Evolutionary conservation across 1,139 yeast genomes (phyloP), one percentile per base, ranked within the genome.

Genomic region (Arxiozyma bovina): DNA sequence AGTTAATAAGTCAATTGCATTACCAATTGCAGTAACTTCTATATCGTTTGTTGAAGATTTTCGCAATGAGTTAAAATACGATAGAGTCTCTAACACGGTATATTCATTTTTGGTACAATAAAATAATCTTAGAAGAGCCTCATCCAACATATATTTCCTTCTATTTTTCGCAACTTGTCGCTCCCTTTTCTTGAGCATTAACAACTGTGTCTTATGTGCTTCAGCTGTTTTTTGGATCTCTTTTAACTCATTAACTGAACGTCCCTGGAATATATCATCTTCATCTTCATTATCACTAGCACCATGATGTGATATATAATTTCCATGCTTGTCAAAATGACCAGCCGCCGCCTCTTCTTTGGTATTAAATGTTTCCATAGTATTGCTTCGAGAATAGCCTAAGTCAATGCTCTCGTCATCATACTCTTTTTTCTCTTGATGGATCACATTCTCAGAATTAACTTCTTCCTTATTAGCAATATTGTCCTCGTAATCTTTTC

Each of bases 271-370:
- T 9, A 43, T 9, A 4, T 57, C 59, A 42, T 60, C 60, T 1
- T 60, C 59, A 25, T 55, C 48, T 30, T 50, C 50, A 11, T 3
- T 7, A 20, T 27, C 30, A 23, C 17, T 44, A 12, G 41, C 11
- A 40, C 27, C 17, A 9, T 52, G 42, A 4, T 42, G 25, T 50
- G 55, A 55, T 1, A 57, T 53, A 45, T 60, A 64, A 48, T 63
- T 63, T n/a, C 67, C 68, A 51, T 57, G 58, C 41, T 56, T 54
- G 45, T 66, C 68, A 42, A 62, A 61, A n/a, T 47, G 54, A 1
- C 67, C 69, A 20, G 56, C 46, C 38, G 58, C 48, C 23, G 58
- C 44, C 43, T 64, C 68, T 22, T 62, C 61, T 8, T 60, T 59
- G 18, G 65, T 44, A 48, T 62, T 58, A 48, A 65, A 65, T 6